Percentiles rank a stretch among this genome's conserved stretches.
Evolutionary conservation across 441 rosid species (phyloP).

Genomic region (Populus tomentosa): DNA sequence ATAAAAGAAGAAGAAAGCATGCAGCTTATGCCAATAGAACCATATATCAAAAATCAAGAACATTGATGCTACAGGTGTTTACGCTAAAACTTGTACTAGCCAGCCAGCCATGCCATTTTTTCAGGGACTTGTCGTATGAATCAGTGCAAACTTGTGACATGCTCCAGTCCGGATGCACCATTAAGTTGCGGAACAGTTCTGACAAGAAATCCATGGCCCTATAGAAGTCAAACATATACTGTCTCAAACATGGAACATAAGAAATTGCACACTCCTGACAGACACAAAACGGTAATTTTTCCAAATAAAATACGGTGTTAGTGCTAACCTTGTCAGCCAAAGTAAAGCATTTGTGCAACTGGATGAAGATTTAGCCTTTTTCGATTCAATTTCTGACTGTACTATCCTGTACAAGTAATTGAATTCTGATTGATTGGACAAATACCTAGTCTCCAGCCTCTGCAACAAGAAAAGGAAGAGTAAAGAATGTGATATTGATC

Average conservation of each 20-base stretch:
- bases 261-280: not conserved
- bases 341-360: slow-evolving; percentile 85
- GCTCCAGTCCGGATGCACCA: slow-evolving; percentile 75
- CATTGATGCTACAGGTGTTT: slow-evolving; percentile 3
- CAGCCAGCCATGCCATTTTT: slow-evolving; percentile 88
- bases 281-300: not conserved
- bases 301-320: not conserved
- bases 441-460: slow-evolving; percentile 72
- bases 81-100: slow-evolving; percentile 82
- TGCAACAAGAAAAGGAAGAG: slow-evolving; percentile 15
- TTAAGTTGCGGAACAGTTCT: slow-evolving; percentile 74
- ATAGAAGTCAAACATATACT: not conserved
- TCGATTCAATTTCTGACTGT: slow-evolving; percentile 58
- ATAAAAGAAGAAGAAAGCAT: not conserved
- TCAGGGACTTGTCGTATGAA: slow-evolving; percentile 74
- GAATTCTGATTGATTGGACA: slow-evolving; percentile 45
- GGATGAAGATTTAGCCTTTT: slow-evolving; percentile 65
- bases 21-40: not conserved
- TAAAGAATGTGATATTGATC: not conserved
- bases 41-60: not conserved
- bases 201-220: slow-evolving; percentile 91
- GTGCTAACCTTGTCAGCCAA: slow-evolving; percentile 71
- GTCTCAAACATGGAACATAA: not conserved
- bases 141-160: slow-evolving; percentile 83
- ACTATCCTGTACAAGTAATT: slow-evolving; percentile 57